Evolutionary conservation across 1,284 basidiomycete species (phyloP).

Genomic region (Sanghuangporus weigelae): DNA sequence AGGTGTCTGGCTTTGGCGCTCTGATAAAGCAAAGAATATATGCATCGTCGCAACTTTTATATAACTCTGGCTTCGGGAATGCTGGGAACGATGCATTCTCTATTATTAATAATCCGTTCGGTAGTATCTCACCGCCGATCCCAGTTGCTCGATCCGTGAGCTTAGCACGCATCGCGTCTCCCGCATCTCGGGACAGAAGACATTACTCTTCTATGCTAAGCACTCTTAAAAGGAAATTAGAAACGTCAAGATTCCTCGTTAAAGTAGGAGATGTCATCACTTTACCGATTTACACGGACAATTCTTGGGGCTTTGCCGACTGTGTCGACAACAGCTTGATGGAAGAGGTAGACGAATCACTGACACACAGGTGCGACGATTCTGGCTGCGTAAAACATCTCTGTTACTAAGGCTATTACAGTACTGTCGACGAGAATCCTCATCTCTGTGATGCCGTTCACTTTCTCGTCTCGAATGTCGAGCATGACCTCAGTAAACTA

Average conservation of each 20-base stretch:
- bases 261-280: constrained; percentile 81
- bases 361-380: constrained; percentile 13
- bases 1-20: constrained; percentile 49
- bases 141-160: constrained; percentile 73
- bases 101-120: constrained; percentile 50
- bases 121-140: constrained; percentile 50
- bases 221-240: constrained; percentile 68
- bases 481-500: constrained; percentile 50
- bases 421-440: background rate
- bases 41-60: constrained; percentile 38
- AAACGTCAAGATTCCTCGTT: constrained; percentile 53
- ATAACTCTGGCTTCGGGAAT: background rate
- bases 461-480: constrained; percentile 79
- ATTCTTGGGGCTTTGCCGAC: constrained; percentile 27
- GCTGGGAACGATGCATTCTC: constrained; percentile 22
- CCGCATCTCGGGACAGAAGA: constrained; percentile 66
- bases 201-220: constrained; percentile 71
- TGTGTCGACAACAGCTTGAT: constrained; percentile 28
- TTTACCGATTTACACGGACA: constrained; percentile 60
- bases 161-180: constrained; percentile 81
- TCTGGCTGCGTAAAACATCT: background rate
- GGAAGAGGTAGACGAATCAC: constrained; percentile 28
- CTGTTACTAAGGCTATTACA: background rate
- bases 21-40: constrained; percentile 30
- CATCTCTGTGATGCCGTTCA: constrained; percentile 46